These are phyloP conservation scores for Trichoderma afroharzianum DNA, from an alignment of 2,329 filamentous ascomycete species.

Conservation along the genomic window DNA sequence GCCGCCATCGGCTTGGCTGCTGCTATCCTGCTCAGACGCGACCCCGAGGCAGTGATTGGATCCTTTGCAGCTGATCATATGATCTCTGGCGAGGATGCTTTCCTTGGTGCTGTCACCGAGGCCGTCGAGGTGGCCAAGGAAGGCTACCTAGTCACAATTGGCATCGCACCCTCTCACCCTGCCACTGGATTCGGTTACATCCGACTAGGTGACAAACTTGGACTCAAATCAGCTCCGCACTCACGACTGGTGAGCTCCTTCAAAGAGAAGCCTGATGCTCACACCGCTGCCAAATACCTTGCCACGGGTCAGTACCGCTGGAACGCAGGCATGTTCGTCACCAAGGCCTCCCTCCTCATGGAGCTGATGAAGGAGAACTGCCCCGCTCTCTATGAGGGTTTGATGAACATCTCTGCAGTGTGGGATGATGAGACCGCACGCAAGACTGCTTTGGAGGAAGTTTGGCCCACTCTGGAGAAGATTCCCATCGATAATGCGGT, in stretches of 20 bases:
- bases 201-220: slow-evolving; percentile 25
- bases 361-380: slow-evolving; percentile 25
- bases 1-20: slow-evolving; percentile 28
- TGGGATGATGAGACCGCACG: slow-evolving; percentile 26
- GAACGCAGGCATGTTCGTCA: slow-evolving; percentile 29
- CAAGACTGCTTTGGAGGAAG: slow-evolving; percentile 22
- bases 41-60: slow-evolving; percentile 26
- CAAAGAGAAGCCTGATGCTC: slow-evolving; percentile 28
- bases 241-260: slow-evolving; percentile 26
- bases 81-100: slow-evolving; percentile 28
- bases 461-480: slow-evolving; percentile 26
- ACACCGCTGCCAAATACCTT: slow-evolving; percentile 27
- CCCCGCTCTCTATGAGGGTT: slow-evolving; percentile 23
- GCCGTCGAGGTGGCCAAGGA: slow-evolving; percentile 27
- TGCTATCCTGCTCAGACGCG: slow-evolving; percentile 25
- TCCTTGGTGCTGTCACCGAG: slow-evolving; percentile 26
- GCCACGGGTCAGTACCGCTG: slow-evolving; percentile 27
- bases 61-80: slow-evolving; percentile 28
- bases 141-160: slow-evolving; percentile 27
- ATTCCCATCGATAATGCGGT: slow-evolving; percentile 28
- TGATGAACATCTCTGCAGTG: slow-evolving; percentile 24
- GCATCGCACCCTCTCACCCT: slow-evolving; percentile 27
- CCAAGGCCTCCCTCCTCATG: slow-evolving; percentile 27
- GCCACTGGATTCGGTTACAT: slow-evolving; percentile 28
- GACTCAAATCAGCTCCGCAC: slow-evolving; percentile 21